These are phyloP conservation scores for Trebouxiophyceae sp. DNA, from an alignment of 163 green algal species.

Conservation along the genomic window DNA sequence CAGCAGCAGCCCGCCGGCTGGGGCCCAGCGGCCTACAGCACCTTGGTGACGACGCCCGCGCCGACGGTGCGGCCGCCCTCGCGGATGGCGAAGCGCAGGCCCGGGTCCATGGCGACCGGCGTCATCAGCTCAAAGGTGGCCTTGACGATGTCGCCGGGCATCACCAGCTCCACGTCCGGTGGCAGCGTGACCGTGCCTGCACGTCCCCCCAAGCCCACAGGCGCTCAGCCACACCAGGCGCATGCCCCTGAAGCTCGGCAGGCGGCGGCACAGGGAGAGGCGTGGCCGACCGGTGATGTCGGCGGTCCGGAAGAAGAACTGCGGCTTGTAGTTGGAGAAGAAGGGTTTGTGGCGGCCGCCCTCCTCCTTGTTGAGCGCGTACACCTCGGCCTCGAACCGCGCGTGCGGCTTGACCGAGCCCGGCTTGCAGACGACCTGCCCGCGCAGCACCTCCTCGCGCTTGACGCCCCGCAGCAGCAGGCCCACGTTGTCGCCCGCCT, in stretches of 20 bases:
- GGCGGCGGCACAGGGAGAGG: too few relatives aligned
- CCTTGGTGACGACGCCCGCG: conserved; percentile 84
- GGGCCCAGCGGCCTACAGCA: too few relatives aligned
- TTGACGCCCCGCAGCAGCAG: conserved; percentile 95
- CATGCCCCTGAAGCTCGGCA: too few relatives aligned
- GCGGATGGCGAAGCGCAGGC: conserved; percentile 91
- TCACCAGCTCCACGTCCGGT: conserved; percentile 87
- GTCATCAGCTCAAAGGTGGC: conserved; percentile 79
- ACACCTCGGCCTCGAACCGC: conserved; percentile 61
- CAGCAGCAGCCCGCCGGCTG: too few relatives aligned
- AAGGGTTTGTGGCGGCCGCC: conserved; percentile 99
- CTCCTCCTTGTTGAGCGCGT: conserved; percentile 97
- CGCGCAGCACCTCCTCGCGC: conserved; percentile 86
- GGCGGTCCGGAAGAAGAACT: conserved; percentile 98
- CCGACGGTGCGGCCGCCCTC: conserved; percentile 94
- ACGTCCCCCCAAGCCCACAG: too few relatives aligned
- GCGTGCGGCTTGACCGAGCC: conserved; percentile 60
- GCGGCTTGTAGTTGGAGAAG: conserved; percentile 96
- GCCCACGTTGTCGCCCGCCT: conserved; percentile 97
- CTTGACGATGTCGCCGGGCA: conserved; percentile 97
- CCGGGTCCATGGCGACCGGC: conserved; percentile 78
- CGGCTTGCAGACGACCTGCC: conserved; percentile 74
- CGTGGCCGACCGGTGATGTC: conserved; percentile 81
- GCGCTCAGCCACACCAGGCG: too few relatives aligned
- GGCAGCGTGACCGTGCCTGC: conserved; percentile 72